Base-by-base conservation (phyloP, 163 green algal genomes). In the Scenedesmus sp. region DNA sequence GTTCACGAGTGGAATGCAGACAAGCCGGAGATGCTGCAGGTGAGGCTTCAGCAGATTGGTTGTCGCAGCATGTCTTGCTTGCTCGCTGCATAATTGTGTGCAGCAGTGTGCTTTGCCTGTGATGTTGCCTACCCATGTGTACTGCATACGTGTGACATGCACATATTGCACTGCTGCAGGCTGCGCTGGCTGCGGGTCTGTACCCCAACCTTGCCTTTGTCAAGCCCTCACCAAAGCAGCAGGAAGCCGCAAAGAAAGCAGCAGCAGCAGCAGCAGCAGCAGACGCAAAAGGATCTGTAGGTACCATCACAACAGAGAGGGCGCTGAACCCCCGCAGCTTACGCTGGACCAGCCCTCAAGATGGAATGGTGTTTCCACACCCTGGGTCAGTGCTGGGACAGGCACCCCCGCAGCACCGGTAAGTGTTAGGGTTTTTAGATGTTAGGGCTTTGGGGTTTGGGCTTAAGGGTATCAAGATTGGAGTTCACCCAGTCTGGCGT, bases 151-250 rank as follows among this genome's bases (percentile, higher is more conserved):
- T 46, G 62, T 18, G 34, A 46, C 0, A 46, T 46, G 34, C 34
- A 16, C 62, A 70, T 16, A 70, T 70, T 12, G 3, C 16, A 3
- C 4, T 26, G 26, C 66, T 76, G 87, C 67, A 86, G 56, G 87
- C 87, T 23, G 87, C 62, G 1, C 16, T 91, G 70, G 54, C 87
- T 60, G 87, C 87, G 12, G 87, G 87, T 1, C 57, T 91, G 73
- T 86, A 86, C 56, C 87, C 87, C 10, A 91, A 91, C 52, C 60
- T 74, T 9, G 87, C 74, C 16, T 74, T 52, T 34, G 34, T 85
- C 12, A 64, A 86, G 18, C n/a, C n/a, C 10, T 55, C 23, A 1
- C 2, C 23, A 6, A 54, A 55, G 56, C 23, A 57, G 16, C 20
- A 23, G 12, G 82, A 54, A 4, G 9, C 18, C 3, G 26, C 59